Base-by-base conservation (phyloP, 2,329 filamentous ascomycete species). In the Aaosphaeria pasadenensis region DNA sequence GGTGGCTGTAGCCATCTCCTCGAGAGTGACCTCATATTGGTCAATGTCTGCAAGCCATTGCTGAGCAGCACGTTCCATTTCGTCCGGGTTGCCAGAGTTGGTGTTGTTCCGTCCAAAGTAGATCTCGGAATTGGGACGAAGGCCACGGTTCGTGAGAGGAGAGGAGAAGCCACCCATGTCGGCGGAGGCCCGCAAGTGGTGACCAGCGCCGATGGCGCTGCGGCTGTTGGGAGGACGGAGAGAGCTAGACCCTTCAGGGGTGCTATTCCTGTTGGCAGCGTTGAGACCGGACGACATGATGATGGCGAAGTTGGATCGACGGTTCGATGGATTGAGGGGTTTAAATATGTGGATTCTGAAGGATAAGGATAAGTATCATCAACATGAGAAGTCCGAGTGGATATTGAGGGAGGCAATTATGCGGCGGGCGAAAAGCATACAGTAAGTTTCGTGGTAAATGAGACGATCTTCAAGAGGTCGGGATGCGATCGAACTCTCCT, bases 31-130 rank as follows among this genome's bases (percentile, higher is more conserved):
- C 78, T 99, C 94, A 65, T 96, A 96, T 71, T 97, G 92, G 69
- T 99, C 94, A 59, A 99, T 97, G 64, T 99, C 94, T 47, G 92
- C 91, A 62, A 99, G 92, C 94, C 94, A 99, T 73, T 99, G 91
- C 76, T 96, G 91, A 44, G 92, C 91, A 56, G 92, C 88, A 73
- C 91, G 92, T 70, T 97, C 94, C 70, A 94, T 86, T 71, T 97
- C 94, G 54, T 96, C 91, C 17, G 82, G 74, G 59, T 81, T 84
- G 57, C 89, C 67, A 31, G 86, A 61, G 78, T 81, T 62, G 84
- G 85, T 54, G 80, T 80, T 68, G 86, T 81, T 75, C 63, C 88
- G 89, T 55, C 89, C 91, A 71, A 92, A 96, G 71, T 84, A 84
- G 53, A 97, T 91, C 69, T 99, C 94, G 17, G 94, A 97, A 29